phyloP scores from a whole-genome alignment of 257 asterid genomes.

The Voacanga thouarsii region DNA sequence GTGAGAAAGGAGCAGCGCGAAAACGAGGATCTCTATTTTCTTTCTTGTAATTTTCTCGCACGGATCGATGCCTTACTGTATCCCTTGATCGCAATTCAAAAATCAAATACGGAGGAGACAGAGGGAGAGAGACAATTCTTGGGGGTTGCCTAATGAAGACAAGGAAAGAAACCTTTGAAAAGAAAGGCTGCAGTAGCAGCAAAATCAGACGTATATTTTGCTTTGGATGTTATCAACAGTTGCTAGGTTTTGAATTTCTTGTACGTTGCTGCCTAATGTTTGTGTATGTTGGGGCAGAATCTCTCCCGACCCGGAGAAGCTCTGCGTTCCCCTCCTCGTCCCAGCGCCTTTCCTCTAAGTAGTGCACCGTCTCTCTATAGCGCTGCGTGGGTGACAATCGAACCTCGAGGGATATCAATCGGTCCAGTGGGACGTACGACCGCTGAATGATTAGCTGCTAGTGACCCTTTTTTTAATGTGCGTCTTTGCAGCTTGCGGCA shows the following conservation, averaged over 20 bases:
- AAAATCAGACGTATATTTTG: neutral
- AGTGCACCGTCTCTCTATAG: too few species aligned
- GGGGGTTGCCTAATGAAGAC: neutral
- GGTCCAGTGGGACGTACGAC: too few species aligned
- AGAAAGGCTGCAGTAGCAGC: too few species aligned
- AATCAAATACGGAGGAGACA: too few species aligned
- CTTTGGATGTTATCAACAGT: neutral
- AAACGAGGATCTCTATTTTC: conserved; percentile 5
- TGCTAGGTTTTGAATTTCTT: neutral
- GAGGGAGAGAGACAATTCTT: neutral
- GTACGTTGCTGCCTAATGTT: neutral
- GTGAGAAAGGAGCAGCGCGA: conserved; percentile 14
- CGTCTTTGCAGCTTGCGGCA: too few species aligned
- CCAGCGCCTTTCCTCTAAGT: neutral
- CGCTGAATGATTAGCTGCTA: too few species aligned
- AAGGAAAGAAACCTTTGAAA: neutral
- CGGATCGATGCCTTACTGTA: neutral
- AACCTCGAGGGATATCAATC: too few species aligned
- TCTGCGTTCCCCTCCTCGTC: neutral
- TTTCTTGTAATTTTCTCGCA: neutral
- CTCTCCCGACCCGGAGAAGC: neutral
- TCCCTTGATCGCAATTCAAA: neutral
- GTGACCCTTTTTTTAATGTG: too few species aligned
- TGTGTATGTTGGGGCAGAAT: neutral
- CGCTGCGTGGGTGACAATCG: too few species aligned